phyloP scores from a whole-genome alignment of 2,329 filamentous ascomycete genomes.

The Emmonsia crescens region DNA sequence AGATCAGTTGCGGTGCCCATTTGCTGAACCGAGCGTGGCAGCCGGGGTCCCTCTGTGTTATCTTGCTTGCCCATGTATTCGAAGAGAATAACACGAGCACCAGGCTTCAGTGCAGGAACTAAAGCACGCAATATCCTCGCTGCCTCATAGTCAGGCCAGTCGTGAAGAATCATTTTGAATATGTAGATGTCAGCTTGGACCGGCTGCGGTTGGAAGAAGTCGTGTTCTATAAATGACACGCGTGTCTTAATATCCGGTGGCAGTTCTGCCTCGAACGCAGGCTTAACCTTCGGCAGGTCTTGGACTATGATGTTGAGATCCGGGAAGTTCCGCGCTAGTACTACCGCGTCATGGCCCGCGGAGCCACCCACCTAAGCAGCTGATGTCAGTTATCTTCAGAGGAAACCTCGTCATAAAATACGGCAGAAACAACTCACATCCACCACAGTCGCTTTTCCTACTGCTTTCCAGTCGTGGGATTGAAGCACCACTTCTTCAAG shows the following conservation, averaged over 20 bases:
- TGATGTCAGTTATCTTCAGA: neutral
- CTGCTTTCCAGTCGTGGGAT: constrained; percentile 9
- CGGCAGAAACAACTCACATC: constrained; percentile 1
- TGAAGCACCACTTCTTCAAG: constrained; percentile 8
- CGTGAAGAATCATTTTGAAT: constrained; percentile 51
- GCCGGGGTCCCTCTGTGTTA: constrained; percentile 11
- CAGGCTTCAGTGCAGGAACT: constrained; percentile 46
- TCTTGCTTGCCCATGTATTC: constrained; percentile 22
- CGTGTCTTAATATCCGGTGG: constrained; percentile 12
- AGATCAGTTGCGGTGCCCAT: constrained; percentile 36
- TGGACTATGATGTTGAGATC: constrained; percentile 17
- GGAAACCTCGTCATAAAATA: neutral
- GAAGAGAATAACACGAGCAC: constrained; percentile 38
- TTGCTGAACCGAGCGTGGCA: constrained; percentile 16
- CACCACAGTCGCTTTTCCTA: constrained; percentile 8
- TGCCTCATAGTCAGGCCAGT: constrained; percentile 47
- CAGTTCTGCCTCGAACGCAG: constrained; percentile 2
- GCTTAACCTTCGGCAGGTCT: constrained; percentile 10
- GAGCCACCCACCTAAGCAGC: constrained; percentile 13
- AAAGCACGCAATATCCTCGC: constrained; percentile 41
- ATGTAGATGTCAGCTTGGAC: constrained; percentile 48
- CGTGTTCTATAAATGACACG: constrained; percentile 37
- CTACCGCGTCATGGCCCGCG: constrained; percentile 6
- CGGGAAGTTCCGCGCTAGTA: constrained; percentile 11
- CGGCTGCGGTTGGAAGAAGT: constrained; percentile 49